Base-by-base conservation (phyloP, 257 asterid species). In the Ocimum tenuiflorum region DNA sequence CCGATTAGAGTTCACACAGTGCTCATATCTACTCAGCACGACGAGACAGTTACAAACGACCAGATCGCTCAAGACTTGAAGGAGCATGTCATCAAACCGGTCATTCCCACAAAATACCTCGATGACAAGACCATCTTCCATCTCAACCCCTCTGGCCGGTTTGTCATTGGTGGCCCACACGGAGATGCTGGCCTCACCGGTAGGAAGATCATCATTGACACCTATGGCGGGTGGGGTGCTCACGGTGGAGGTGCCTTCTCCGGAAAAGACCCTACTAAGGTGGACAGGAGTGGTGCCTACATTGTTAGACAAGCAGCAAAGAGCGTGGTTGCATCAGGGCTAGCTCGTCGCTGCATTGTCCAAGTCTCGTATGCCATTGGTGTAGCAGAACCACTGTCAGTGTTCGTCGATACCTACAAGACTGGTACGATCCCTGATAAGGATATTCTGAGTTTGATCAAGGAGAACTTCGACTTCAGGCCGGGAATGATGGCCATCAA, bases 211-310 rank as follows among this genome's bases (percentile, higher is more conserved):
- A 89, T 89, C 73, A 89, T 89, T 0, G 96, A 89, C 73, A 89
- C 96, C 18, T 89, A 89, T 4, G 96, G 96, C 20, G 96, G 96
- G 19, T 89, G 96, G 96, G 96, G 96, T 24, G 96, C 96, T 27
- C 96, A 89, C 1, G 96, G 96, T 27, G 96, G 96, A 0, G 96
- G 96, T 65, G 96, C 96, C 27, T 89, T 89, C 78, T 89, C 95
- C 8, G 96, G 96, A 39, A 89, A 89, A 69, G 96, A 89, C 19
- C 96, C 96, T 0, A 89, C 96, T 7, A 89, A 89, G 86, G 96
- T 89, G 80, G 96, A 89, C 47, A 86, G 96, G 79, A 89, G 96
- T 47, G 96, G 96, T 39, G 96, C 96, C 0, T 86, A 89, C 55
- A 72, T 89, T 60, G 95, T 87, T 22, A 83, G 96, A 77, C 96